These are phyloP conservation scores for Ajuga reptans DNA, from an alignment of 305 asterid species.

Conservation along the genomic window DNA sequence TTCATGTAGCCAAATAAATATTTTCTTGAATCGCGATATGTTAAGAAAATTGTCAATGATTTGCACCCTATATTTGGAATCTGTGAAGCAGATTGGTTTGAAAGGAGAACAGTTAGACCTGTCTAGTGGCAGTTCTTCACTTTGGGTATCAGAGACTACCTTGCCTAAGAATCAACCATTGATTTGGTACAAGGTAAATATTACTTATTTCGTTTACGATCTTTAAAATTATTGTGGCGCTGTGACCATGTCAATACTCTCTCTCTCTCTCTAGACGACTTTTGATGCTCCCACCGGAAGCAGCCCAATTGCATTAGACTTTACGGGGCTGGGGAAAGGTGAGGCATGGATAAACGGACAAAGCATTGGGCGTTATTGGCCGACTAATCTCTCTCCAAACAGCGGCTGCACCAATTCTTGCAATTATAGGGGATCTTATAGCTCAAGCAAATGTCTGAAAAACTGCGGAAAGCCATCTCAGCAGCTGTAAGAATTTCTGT, in stretches of 20 bases:
- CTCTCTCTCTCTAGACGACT: slow-evolving; percentile 34
- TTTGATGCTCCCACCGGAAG: slow-evolving; percentile 64
- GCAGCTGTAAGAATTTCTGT: slow-evolving; percentile 43
- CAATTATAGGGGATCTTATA: slow-evolving; percentile 59
- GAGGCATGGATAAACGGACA: slow-evolving; percentile 92
- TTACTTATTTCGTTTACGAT: background rate
- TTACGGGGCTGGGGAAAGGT: slow-evolving; percentile 77
- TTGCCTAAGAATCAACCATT: slow-evolving; percentile 78
- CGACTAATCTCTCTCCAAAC: slow-evolving; percentile 38
- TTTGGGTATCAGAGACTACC: slow-evolving; percentile 52
- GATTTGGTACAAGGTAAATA: slow-evolving; percentile 84
- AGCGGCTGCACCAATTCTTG: slow-evolving; percentile 54
- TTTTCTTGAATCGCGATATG: background rate
- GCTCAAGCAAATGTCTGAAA: slow-evolving; percentile 49
- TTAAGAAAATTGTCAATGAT: background rate
- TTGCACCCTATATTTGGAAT: background rate
- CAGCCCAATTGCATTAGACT: slow-evolving; percentile 65
- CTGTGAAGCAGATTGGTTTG: slow-evolving; percentile 60
- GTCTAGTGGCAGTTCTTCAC: slow-evolving; percentile 55
- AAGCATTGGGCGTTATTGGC: slow-evolving; percentile 95
- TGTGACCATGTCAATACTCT: background rate
- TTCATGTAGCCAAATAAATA: background rate
- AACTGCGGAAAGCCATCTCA: slow-evolving; percentile 83
- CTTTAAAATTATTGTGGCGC: background rate
- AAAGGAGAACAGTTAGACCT: slow-evolving; percentile 69